These are phyloP conservation scores for Lycium barbarum DNA, from an alignment of 257 asterid genomes.

Conservation along the genomic window DNA sequence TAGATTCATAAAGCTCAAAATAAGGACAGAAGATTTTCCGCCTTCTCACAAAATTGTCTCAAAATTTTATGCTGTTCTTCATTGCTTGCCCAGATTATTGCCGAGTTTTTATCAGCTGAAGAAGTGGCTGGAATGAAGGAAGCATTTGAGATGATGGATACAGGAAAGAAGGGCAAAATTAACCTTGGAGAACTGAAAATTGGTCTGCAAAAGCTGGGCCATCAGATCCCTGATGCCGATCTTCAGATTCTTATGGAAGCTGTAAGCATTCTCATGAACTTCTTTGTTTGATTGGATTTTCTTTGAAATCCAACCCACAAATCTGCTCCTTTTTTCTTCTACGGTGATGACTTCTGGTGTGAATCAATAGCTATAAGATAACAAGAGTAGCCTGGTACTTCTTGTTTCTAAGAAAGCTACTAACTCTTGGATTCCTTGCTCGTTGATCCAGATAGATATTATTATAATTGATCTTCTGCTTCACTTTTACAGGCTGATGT, in stretches of 20 bases:
- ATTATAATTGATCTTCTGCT: background rate
- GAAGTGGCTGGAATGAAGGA: constrained; percentile 81
- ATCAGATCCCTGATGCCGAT: constrained; percentile 71
- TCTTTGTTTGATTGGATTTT: constrained; percentile 9
- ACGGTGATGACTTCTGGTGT: background rate
- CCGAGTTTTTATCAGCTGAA: constrained; percentile 73
- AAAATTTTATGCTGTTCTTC: constrained; percentile 13
- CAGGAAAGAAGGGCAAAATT: constrained; percentile 58
- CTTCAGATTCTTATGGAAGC: constrained; percentile 76
- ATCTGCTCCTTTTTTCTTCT: background rate
- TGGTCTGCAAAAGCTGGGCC: constrained; percentile 67
- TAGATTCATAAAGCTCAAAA: background rate
- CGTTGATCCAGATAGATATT: too few relatives aligned
- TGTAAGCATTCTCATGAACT: constrained; percentile 48
- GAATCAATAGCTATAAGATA: background rate
- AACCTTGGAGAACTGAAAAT: constrained; percentile 57
- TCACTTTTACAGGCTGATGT: constrained; percentile 56
- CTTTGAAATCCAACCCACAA: background rate
- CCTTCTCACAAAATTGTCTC: background rate
- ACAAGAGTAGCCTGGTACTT: background rate
- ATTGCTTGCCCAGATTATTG: constrained; percentile 58
- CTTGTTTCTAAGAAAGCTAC: too few relatives aligned
- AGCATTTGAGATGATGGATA: constrained; percentile 68
- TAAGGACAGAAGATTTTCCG: background rate
- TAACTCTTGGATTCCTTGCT: too few relatives aligned